A percentile compares a stretch with the other conserved stretches of the same genome.
phyloP scores from a whole-genome alignment of 2,329 filamentous ascomycete genomes.

The Talaromyces sp. region DNA sequence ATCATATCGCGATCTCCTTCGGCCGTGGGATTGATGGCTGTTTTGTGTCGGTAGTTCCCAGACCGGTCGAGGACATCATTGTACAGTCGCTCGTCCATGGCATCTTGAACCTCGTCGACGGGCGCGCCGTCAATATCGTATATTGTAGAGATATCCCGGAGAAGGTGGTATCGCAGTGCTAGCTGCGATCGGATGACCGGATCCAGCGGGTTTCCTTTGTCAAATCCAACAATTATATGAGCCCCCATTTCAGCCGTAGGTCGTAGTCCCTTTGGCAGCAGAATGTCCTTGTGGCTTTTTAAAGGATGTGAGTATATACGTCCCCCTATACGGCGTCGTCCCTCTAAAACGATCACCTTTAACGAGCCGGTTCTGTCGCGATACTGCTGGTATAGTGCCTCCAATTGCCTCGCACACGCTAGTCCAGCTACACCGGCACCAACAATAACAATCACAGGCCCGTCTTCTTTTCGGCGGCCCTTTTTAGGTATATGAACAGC shows the following conservation, averaged over 20 bases:
- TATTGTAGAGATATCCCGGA: constrained; percentile 76
- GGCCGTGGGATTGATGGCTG: constrained; percentile 63
- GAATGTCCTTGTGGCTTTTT: constrained; percentile 53
- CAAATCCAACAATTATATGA: constrained; percentile 97
- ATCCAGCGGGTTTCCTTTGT: constrained; percentile 90
- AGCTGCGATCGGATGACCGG: constrained; percentile 86
- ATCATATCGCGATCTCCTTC: constrained; percentile 80
- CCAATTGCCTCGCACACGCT: constrained; percentile 84
- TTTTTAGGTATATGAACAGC: constrained; percentile 31
- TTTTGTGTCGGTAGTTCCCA: constrained; percentile 81
- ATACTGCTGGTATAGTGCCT: constrained; percentile 79
- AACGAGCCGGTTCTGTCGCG: constrained; percentile 61
- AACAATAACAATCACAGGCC: constrained; percentile 76
- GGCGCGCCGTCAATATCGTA: constrained; percentile 65
- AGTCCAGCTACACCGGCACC: constrained; percentile 93
- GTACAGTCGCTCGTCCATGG: constrained; percentile 83
- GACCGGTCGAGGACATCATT: constrained; percentile 92
- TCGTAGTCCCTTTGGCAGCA: constrained; percentile 49
- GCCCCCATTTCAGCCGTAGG: constrained; percentile 95
- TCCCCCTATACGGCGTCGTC: constrained; percentile 79
- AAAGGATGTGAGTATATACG: constrained; percentile 82
- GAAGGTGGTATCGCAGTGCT: constrained; percentile 74
- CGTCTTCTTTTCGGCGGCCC: constrained; percentile 42
- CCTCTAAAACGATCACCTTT: constrained; percentile 79
- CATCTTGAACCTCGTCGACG: constrained; percentile 73